Evolutionary conservation across 2,329 filamentous ascomycete species (phyloP).

Genomic region (Pseudocercospora pini-densiflorae): DNA sequence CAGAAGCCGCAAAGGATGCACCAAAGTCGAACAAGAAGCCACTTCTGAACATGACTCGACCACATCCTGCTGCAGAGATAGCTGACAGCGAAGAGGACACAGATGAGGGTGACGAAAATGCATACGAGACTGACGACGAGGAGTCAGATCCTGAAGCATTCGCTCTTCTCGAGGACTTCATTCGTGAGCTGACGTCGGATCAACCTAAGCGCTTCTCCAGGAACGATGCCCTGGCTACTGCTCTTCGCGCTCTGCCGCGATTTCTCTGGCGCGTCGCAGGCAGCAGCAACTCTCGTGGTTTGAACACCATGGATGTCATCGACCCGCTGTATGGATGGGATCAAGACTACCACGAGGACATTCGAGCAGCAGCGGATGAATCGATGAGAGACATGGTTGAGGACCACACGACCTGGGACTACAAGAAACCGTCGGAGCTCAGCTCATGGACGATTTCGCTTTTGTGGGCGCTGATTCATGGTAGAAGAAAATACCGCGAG

Average conservation of each 20-base stretch:
- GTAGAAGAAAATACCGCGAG: background rate
- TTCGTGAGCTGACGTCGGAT: background rate
- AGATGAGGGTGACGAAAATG: background rate
- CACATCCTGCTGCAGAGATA: background rate
- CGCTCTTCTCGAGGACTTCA: background rate
- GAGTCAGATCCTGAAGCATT: background rate
- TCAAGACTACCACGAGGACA: constrained; percentile 4
- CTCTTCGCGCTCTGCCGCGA: background rate
- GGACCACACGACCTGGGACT: constrained; percentile 9
- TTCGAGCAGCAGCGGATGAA: background rate
- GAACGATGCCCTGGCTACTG: background rate
- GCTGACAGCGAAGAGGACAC: background rate
- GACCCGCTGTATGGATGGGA: constrained; percentile 9
- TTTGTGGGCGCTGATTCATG: constrained; percentile 15
- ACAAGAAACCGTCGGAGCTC: constrained; percentile 14
- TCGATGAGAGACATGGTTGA: background rate
- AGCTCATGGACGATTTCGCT: constrained; percentile 21
- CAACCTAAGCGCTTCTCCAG: background rate
- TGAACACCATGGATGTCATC: constrained; percentile 12
- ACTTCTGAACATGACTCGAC: background rate
- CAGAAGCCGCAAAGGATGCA: background rate
- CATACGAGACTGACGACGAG: background rate
- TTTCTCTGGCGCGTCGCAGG: constrained; percentile 16
- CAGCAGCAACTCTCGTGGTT: constrained; percentile 12
- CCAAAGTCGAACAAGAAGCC: background rate